A percentile compares a stretch with the other conserved stretches of the same genome.
These are phyloP conservation scores for Sclerotiophoma versabilis DNA, from an alignment of 2,329 filamentous ascomycete species.

Conservation along the genomic window DNA sequence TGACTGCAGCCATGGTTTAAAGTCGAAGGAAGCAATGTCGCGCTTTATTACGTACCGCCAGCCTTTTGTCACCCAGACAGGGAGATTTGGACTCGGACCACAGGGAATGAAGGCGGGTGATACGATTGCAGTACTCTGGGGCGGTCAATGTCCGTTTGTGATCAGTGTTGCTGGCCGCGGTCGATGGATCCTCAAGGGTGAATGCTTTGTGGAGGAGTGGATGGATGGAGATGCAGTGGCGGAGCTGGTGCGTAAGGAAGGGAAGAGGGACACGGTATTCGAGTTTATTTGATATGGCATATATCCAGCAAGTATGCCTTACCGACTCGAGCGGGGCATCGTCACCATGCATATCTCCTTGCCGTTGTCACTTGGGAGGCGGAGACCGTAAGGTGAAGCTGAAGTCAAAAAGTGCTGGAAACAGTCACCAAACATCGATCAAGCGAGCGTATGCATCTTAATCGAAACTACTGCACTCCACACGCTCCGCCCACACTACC, in stretches of 20 bases:
- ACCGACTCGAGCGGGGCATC: too few relatives aligned
- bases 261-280: neutral
- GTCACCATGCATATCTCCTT: too few relatives aligned
- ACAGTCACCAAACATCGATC: neutral
- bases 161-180: neutral
- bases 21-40: slow-evolving; percentile 12
- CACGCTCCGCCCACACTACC: neutral
- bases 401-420: too few relatives aligned
- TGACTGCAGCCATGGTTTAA: neutral
- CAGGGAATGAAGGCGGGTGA: slow-evolving; percentile 14
- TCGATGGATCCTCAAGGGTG: slow-evolving; percentile 15
- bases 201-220: slow-evolving; percentile 9
- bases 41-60: slow-evolving; percentile 17
- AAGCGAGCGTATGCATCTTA: neutral
- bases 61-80: slow-evolving; percentile 17
- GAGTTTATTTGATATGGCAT: neutral
- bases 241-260: neutral
- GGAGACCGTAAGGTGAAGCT: too few relatives aligned
- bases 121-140: slow-evolving; percentile 24
- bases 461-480: neutral
- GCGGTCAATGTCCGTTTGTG: slow-evolving; percentile 27
- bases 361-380: too few relatives aligned
- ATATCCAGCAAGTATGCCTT: neutral
- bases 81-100: slow-evolving; percentile 23
- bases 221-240: neutral